phyloP scores from a whole-genome alignment of 768 basidiomycete genomes.

The Rhizopogon roseolus region DNA sequence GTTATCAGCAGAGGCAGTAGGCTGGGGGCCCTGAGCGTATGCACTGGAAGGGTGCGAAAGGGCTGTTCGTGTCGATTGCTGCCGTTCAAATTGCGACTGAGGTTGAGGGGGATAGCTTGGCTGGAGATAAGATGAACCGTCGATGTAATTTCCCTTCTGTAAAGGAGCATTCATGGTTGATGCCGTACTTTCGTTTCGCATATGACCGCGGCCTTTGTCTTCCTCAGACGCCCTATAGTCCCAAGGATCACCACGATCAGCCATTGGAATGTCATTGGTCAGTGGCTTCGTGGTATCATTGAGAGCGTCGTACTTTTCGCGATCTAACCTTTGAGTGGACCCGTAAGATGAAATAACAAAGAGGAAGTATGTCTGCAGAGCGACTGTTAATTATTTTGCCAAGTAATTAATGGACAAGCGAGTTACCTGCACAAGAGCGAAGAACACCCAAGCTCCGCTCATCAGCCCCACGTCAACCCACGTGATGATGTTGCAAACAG shows the following conservation, averaged over 20 bases:
- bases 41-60: constrained; percentile 22
- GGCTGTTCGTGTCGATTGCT: constrained; percentile 12
- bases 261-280: constrained; percentile 59
- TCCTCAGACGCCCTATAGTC: constrained; percentile 51
- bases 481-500: constrained; percentile 84
- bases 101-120: constrained; percentile 28
- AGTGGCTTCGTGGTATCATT: constrained; percentile 53
- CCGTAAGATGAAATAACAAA: constrained; percentile 61
- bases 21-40: constrained; percentile 34
- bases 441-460: constrained; percentile 80
- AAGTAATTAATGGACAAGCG: not conserved
- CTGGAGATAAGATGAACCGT: constrained; percentile 23
- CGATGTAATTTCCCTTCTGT: constrained; percentile 40
- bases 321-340: constrained; percentile 69
- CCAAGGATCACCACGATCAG: constrained; percentile 66
- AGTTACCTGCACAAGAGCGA: constrained; percentile 73
- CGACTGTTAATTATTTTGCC: not conserved
- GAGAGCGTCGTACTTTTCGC: constrained; percentile 72
- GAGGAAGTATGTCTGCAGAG: constrained; percentile 42
- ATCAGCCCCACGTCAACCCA: constrained; percentile 93
- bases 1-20: constrained; percentile 35
- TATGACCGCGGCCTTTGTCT: constrained; percentile 37
- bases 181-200: constrained; percentile 53
- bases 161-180: constrained; percentile 49
- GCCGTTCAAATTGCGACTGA: constrained; percentile 14